phyloP scores from a whole-genome alignment of 257 asterid species.

The Primulina eburnea region DNA sequence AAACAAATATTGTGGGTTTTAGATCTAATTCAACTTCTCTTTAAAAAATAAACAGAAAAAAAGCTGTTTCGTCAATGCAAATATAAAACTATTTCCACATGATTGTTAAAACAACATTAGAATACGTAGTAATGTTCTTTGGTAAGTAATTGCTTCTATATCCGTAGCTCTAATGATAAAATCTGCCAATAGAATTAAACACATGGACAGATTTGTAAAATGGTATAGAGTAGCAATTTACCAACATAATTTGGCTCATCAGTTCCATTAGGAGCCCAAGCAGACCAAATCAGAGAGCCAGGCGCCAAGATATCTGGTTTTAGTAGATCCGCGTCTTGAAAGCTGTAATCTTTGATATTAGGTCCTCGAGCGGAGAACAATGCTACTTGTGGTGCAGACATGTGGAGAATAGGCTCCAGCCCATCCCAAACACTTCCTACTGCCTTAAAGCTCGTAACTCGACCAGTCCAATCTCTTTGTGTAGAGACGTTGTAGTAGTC shows the following conservation, averaged over 20 bases:
- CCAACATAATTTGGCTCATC: constrained; percentile 87
- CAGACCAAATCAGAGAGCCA: constrained; percentile 97
- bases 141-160: not conserved
- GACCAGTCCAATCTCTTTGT: constrained; percentile 90
- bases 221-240: constrained; percentile 29
- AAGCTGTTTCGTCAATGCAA: not conserved
- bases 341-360: constrained; percentile 86
- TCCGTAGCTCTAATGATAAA: not conserved
- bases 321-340: constrained; percentile 91
- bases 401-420: constrained; percentile 74
- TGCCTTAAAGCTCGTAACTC: constrained; percentile 85
- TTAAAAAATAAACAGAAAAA: too few species aligned
- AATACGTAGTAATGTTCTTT: not conserved
- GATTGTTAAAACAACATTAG: not conserved
- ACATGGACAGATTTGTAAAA: not conserved
- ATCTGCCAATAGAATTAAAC: not conserved
- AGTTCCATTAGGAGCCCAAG: constrained; percentile 97
- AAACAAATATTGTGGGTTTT: not conserved
- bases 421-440: constrained; percentile 86
- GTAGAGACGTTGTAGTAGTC: constrained; percentile 86
- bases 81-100: not conserved
- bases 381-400: constrained; percentile 98
- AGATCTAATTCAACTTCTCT: not conserved
- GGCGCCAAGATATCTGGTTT: constrained; percentile 99
- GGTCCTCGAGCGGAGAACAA: constrained; percentile 97